These are phyloP conservation scores for Pythium volutum DNA, from an alignment of 352 stramenopile species.

Conservation along the genomic window DNA sequence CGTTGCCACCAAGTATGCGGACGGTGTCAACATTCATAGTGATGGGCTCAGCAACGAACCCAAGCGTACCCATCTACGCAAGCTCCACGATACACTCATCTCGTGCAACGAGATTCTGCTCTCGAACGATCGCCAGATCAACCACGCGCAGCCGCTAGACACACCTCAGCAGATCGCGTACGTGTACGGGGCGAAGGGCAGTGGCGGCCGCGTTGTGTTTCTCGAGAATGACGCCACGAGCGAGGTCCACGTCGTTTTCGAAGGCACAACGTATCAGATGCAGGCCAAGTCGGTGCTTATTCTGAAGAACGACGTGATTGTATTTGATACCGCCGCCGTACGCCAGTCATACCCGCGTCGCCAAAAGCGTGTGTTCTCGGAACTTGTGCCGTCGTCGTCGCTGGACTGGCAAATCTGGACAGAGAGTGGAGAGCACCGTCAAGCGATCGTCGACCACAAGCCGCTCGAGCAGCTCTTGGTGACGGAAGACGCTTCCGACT, in stretches of 20 bases:
- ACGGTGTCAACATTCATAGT: constrained; percentile 62
- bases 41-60: constrained; percentile 71
- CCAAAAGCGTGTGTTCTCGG: constrained; percentile 38
- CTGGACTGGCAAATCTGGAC: constrained; percentile 55
- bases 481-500: constrained; percentile 55
- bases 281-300: constrained; percentile 46
- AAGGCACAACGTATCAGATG: constrained; percentile 35
- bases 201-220: constrained; percentile 43
- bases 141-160: constrained; percentile 30
- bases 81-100: constrained; percentile 53
- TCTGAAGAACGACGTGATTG: constrained; percentile 30
- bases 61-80: constrained; percentile 62
- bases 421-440: constrained; percentile 39
- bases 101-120: constrained; percentile 56
- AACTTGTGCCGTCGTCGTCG: constrained; percentile 30
- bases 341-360: constrained; percentile 39
- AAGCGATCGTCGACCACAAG: constrained; percentile 31
- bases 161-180: constrained; percentile 39
- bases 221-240: constrained; percentile 47
- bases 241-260: constrained; percentile 34
- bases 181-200: constrained; percentile 34
- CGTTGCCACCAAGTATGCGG: constrained; percentile 71
- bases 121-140: constrained; percentile 43
- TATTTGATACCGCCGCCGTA: constrained; percentile 63
- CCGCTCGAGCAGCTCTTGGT: constrained; percentile 56